Base-by-base conservation (phyloP, 83 land plant genomes). In the Picea mariana region DNA sequence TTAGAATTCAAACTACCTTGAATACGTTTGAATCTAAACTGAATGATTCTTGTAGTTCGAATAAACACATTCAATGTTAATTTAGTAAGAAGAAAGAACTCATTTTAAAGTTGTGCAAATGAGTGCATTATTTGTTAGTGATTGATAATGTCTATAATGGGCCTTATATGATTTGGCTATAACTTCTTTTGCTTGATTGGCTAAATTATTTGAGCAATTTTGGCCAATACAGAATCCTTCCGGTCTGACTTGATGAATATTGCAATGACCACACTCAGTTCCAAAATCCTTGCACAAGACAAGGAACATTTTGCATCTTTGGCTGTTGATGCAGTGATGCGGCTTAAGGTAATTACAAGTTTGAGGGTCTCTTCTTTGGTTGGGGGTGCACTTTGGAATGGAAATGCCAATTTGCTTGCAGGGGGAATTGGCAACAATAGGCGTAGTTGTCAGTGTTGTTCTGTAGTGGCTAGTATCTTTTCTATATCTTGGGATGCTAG, bases 241-340 rank as follows among this genome's bases (percentile, higher is more conserved):
- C 88, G 88, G 49, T 73, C 87, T 24, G 99, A 97, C 85, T 83
- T 97, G 79, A 85, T 94, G 80, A 97, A 97, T 63, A 95, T 97
- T 85, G 98, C 98, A 27, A 97, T 93, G 99, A 97, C 98, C 24
- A 97, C 99, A 9, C 83, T 97, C 88, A 93, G 99, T 83, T 97
- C 99, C 47, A 97, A 97, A 82, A 97, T 97, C 66, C 93, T 97
- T 40, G 90, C 98, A 34, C 99, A 97, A 72, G 99, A 97, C 79
- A 97, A 95, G 80, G 94, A 89, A 42, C 95, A 97, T 85, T 95
- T 97, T 88, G 97, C 98, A 12, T 88, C 89, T 59, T 87, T 97
- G n/a, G 98, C 99, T 49, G 98, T 94, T 5, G 98, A 95, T 83
- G 99, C 98, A 76, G 97, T 97, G 52, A 69, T 95, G 88, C 89